Evolutionary conservation across 768 basidiomycete genomes (phyloP), one percentile per base, ranked within the genome.

Genomic region (Clavaria fumosa): DNA sequence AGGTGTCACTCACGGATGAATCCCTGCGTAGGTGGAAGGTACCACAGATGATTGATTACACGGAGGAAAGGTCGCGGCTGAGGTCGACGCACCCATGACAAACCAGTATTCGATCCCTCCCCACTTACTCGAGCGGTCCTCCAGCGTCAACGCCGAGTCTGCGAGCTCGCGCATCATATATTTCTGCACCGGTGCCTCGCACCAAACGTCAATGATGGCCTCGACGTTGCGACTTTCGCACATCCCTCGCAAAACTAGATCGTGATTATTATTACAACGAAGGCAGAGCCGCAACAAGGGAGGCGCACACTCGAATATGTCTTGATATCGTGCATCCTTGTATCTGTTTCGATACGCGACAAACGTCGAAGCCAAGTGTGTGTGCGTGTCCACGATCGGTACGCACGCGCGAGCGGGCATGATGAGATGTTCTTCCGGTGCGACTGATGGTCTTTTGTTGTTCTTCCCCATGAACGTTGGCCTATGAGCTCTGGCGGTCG

Each of bases 121-220:
- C 84, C 83, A 86, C 30, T 63, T 60, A 1, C 50, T 49, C 23
- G 50, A 47, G 43, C 72, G 57, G 34, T 69, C 67, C 38, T 69
- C 61, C 21, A 55, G 52, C 0, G 59, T 63, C 41, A 76, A 20
- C 2, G 80, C 79, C 1, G 75, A 72, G 53, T 84, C 78, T 1
- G 84, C 84, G 31, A 82, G 61, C 43, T 77, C 77, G 46, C 61
- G 69, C 82, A 82, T 86, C 5, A 61, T 14, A n/a, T n/a, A n/a
- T 23, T 44, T 58, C 42, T 59, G 60, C 10, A 83, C 72, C 0
- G 84, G 79, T 0, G 78, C 79, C 49, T 88, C 86, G 46, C 86
- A 90, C 78, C 82, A 90, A 2, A 90, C 86, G 46, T 90, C 86
- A 4, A 90, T 73, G 37, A 89, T 64, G 4, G 74, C 67, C 37